Evolutionary conservation across 441 rosid genomes (phyloP), one percentile per base, ranked within the genome.

Genomic region (Erodium texanum): DNA sequence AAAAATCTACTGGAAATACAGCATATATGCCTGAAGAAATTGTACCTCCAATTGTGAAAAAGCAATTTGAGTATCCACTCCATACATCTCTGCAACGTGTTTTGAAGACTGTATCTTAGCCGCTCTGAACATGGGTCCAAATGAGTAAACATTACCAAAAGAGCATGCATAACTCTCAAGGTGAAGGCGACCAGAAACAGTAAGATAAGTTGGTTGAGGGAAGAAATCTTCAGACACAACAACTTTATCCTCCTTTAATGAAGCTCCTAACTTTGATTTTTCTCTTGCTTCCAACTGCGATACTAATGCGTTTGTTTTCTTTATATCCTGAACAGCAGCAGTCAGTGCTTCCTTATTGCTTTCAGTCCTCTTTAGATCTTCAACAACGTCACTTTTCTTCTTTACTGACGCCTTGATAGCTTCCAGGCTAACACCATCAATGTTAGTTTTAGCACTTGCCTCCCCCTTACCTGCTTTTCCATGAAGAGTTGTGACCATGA

Each of bases 121-220:
- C 61, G 95, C 96, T 41, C 43, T 70, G 73, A 88, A 93, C 73
- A 87, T 82, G 50, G 97, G 93, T 68, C 97, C 97, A 36, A 89
- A 83, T 8, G 97, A 76, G 80, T 89, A 93, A 65, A 93, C 97
- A 70, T 88, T 81, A 66, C 99, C 99, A 66, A 93, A 84, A 20
- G 93, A 87, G 81, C 87, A 86, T 8, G 97, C 95, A 69, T 82
- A 88, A 79, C 99, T 89, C 80, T 88, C 96, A 69, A 93, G 80
- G 83, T 88, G 97, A 76, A 86, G 84, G 70, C 82, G 84, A 52
- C 99, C 96, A 16, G 97, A 86, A 63, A 74, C 86, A 48, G 89
- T 85, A 62, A 91, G 80, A 67, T 77, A 88, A 68, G 87, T 70
- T n/a, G 76, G 82, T 6, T 79, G 72, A 29, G 85, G 75, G 75